Evolutionary conservation across 306 rosid genomes (phyloP), one percentile per base, ranked within the genome.

Genomic region (Adenanthera pavonina): DNA sequence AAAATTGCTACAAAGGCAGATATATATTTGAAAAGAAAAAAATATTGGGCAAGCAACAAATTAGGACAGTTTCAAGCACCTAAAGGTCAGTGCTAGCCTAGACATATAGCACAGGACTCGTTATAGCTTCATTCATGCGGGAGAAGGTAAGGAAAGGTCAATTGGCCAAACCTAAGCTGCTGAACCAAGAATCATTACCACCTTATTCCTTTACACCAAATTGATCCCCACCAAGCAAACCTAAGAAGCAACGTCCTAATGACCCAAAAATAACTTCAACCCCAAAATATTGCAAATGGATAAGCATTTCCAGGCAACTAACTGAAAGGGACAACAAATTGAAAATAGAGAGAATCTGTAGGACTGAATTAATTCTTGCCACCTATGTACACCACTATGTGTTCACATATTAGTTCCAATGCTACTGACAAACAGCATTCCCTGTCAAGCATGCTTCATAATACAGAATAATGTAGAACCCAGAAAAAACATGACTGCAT

Each of bases 271-370:
- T 13, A 13, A 49, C n/a, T 61, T 75, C n/a, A 53, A 56, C 66
- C 80, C 35, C 36, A 62, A 61, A 75, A 76, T 7, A 46, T 36
- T 44, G 49, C 59, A 83, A 73, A 57, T 15, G 66, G 43, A 78
- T 38, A 73, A 19, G 73, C 66, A 47, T 72, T 41, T 40, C 81
- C 35, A n/a, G 15, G 72, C 51, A 5, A 74, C 78, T 6, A 52
- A 68, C 30, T 33, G 57, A 65, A 65, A 20, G 7, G 10, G 11
- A 66, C 30, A 76, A 77, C 66, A 30, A 36, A 33, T 16, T 33
- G 7, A 3, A 75, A 74, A 47, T 73, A 56, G 19, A 64, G 67
- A 66, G 52, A 49, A 68, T 54, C 76, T 17, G 20, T 51, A 38
- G 4, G 20, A 72, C 59, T 25, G 33, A n/a, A 72, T 30, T 77